Evolutionary conservation across 495 filamentous ascomycete genomes (phyloP).

Genomic region (Podospora bellae-mahoneyi): DNA sequence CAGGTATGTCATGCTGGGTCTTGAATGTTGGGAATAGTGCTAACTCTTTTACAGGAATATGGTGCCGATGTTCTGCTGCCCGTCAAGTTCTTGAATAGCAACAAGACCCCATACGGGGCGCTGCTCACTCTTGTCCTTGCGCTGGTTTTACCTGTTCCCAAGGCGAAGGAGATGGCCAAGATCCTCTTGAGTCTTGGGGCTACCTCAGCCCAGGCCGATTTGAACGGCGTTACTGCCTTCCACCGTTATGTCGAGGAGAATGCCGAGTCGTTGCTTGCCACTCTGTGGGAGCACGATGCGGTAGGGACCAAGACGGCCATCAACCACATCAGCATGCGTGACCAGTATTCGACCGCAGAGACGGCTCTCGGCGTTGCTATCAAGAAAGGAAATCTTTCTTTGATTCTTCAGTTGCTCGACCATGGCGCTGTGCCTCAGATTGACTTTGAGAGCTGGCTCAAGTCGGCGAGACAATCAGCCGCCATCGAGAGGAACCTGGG

Average conservation of each 20-base stretch:
- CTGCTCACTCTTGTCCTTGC: constrained; percentile 64
- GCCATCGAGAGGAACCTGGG: constrained; percentile 25
- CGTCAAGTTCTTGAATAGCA: constrained; percentile 54
- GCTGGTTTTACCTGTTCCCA: constrained; percentile 54
- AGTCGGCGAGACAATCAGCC: constrained; percentile 34
- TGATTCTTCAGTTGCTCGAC: constrained; percentile 43
- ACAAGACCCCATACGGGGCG: constrained; percentile 48
- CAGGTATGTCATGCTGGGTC: constrained; percentile 30
- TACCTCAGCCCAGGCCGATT: constrained; percentile 68
- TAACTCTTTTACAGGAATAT: constrained; percentile 43
- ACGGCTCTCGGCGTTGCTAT: constrained; percentile 39
- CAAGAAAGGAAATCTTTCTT: constrained; percentile 27
- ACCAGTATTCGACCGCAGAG: constrained; percentile 28
- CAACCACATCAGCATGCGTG: constrained; percentile 52
- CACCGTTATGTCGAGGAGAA: constrained; percentile 52
- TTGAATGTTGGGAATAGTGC: neutral
- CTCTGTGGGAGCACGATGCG: constrained; percentile 56
- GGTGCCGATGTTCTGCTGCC: constrained; percentile 71
- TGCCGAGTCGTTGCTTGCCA: constrained; percentile 52
- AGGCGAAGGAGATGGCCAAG: constrained; percentile 56
- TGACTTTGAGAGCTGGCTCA: constrained; percentile 47
- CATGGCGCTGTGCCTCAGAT: constrained; percentile 39
- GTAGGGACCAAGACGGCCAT: constrained; percentile 59
- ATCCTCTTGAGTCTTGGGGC: constrained; percentile 67
- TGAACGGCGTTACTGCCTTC: constrained; percentile 55